Base-by-base conservation (phyloP, 805 yeast genomes). In the Peterozyma xylosa region DNA sequence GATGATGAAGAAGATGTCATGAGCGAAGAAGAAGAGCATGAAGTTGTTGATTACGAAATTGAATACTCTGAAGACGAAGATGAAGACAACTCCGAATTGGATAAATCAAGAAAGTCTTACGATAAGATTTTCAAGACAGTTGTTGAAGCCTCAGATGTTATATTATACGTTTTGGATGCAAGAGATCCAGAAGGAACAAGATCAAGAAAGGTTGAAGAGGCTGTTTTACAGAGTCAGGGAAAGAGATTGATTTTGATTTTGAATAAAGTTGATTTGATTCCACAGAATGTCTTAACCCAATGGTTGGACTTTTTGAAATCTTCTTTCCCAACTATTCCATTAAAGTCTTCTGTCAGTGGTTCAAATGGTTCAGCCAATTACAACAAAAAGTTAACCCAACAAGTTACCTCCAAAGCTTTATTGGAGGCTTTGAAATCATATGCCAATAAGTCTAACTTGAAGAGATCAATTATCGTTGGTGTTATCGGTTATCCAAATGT, bases 401-500 rank as follows among this genome's bases (percentile, higher is more conserved):
- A 80, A 30, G 74, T 73, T 48, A 86, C 97, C 11, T 82, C 96
- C 21, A 73, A 72, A 39, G 77, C 82, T 18, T 71, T 93, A 52
- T 64, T 93, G 52, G 84, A 82, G 49, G 80, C 96, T 11, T 76
- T 91, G 55, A 91, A 91, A 66, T 73, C 88, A 39, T 93, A 83
- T 60, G 90, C 98, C 16, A 74, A 76, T 50, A 84, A 85, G 63
- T 76, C 89, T 17, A 86, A 89, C 58, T 73, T 90, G 55, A 90
- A 90, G 59, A 80, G 98, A 61, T 80, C 96, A 11, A 83, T 90
- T 45, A 76, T 87, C 38, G 97, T 88, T 38, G 98, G 99, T 62
- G 96, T 91, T 36, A 86, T 91, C 52, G 99, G 99, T 14, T 91
- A 89, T 67, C 99, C 99, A 41, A 91, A 91, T 61, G 97, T 91